Conservation (phyloP, 176 grass and related monocot species). For the Aegilops sharonensis region DNA sequence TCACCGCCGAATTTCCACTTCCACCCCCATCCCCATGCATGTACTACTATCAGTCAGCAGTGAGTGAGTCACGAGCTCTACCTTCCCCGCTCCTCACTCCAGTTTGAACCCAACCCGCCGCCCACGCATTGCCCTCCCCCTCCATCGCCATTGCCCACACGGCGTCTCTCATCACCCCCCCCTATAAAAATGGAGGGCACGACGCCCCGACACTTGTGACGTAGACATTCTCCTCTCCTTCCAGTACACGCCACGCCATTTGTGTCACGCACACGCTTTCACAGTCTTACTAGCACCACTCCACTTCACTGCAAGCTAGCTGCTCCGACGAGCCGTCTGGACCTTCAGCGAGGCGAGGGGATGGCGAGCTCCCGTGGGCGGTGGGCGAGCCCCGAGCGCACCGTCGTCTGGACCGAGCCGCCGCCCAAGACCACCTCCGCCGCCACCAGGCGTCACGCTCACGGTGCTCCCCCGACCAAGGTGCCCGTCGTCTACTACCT, state of each 20-base stretch:
- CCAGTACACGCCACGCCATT: neutral
- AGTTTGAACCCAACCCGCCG: constrained; percentile 14
- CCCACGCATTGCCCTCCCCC: neutral
- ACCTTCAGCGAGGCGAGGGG: neutral
- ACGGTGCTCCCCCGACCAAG: neutral
- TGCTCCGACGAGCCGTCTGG: neutral
- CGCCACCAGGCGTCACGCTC: neutral
- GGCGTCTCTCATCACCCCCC: neutral
- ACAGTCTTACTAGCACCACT: neutral
- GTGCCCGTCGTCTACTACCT: constrained; percentile 73
- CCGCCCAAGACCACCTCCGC: neutral
- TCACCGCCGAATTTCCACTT: neutral
- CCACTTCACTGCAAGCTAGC: neutral
- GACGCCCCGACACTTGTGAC: neutral
- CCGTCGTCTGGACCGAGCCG: constrained; percentile 59
- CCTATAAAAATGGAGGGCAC: neutral
- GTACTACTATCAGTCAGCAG: too few relatives aligned
- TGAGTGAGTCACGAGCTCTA: neutral
- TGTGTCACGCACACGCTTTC: neutral
- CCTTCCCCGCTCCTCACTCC: neutral
- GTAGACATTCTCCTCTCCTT: neutral
- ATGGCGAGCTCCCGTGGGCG: constrained; percentile 31
- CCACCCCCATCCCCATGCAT: neutral
- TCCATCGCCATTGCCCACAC: neutral
- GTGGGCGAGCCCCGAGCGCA: constrained; percentile 70